Base-by-base conservation (phyloP, 169 alveolate genomes). In the Cryptosporidium parvum region DNA sequence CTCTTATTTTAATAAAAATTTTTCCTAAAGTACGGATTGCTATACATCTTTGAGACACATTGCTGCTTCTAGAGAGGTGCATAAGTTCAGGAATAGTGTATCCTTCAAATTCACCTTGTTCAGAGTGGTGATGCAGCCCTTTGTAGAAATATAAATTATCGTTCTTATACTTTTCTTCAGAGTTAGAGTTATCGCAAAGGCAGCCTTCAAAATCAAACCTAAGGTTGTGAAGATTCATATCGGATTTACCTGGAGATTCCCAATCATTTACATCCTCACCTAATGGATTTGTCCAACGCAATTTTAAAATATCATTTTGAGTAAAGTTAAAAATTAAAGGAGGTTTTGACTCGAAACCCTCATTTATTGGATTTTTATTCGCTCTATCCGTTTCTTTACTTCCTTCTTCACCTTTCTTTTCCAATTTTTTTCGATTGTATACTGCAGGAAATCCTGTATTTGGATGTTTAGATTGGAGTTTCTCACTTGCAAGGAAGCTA, bases 91-190 rank as follows among this genome's bases (percentile, higher is more conserved):
- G 85, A 45, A 91, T 70, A 3, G 93, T 84, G 70, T 91, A 91
- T 9, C 93, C 93, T 31, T 75, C 93, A 48, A 86, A 45, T 21
- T 62, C 87, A 31, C 91, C 61, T 29, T 91, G 75, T 6, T 85
- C 85, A n/a, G 93, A 91, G 59, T 91, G 93, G 35, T 91, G 93
- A 48, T 91, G 93, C 3, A 91, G 48, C 29, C 93, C 93, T 7
- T 53, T 61, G 44, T 84, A 91, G 14, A 52, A 91, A 53, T 69
- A 69, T 45, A 91, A 35, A 4, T 69, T 69, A 70, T 86, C 92
- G 14, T 31, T 67, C 44, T 48, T 26, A 18, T 56, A 56, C 35
- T 61, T 68, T 44, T 48, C 62, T 31, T 86, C 75, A 33, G 29
- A 35, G 62, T 59, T 58, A 10, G 62, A 53, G 39, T 86, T 59